phyloP scores from a whole-genome alignment of 352 stramenopile genomes.

The Globisporangium parvum region DNA sequence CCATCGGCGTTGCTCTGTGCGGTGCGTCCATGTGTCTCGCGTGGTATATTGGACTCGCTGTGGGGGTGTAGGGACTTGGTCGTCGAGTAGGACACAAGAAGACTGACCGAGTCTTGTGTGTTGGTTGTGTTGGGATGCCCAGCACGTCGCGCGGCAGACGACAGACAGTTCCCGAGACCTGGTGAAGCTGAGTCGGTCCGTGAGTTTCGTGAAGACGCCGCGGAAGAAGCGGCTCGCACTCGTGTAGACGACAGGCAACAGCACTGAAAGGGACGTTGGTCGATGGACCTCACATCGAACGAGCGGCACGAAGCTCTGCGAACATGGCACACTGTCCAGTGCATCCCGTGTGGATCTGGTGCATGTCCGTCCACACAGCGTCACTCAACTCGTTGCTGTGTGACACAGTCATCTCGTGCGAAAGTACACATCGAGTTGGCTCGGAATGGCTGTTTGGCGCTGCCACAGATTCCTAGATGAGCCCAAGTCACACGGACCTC shows the following conservation, averaged over 20 bases:
- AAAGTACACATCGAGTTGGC: too few relatives aligned
- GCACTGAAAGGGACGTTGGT: too few relatives aligned
- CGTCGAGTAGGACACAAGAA: not conserved
- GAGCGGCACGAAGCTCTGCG: too few relatives aligned
- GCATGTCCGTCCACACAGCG: too few relatives aligned
- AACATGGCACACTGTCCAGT: too few relatives aligned
- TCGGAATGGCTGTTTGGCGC: too few relatives aligned
- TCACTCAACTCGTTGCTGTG: too few relatives aligned
- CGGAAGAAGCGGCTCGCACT: constrained; percentile 14
- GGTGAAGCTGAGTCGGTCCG: constrained; percentile 5
- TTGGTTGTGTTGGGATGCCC: not conserved
- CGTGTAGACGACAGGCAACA: not conserved
- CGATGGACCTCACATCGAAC: not conserved
- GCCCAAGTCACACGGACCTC: too few relatives aligned
- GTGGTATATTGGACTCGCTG: not conserved
- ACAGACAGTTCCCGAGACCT: not conserved
- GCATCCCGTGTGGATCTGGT: too few relatives aligned
- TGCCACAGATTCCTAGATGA: too few relatives aligned
- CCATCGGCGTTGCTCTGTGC: not conserved
- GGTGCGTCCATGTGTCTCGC: not conserved
- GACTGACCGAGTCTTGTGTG: not conserved
- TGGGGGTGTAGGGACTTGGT: not conserved
- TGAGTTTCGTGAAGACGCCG: constrained; percentile 13
- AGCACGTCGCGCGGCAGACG: constrained; percentile 10
- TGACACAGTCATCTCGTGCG: too few relatives aligned